phyloP scores from a whole-genome alignment of 179 eudicot genomes.

The Silene noctiflora region DNA sequence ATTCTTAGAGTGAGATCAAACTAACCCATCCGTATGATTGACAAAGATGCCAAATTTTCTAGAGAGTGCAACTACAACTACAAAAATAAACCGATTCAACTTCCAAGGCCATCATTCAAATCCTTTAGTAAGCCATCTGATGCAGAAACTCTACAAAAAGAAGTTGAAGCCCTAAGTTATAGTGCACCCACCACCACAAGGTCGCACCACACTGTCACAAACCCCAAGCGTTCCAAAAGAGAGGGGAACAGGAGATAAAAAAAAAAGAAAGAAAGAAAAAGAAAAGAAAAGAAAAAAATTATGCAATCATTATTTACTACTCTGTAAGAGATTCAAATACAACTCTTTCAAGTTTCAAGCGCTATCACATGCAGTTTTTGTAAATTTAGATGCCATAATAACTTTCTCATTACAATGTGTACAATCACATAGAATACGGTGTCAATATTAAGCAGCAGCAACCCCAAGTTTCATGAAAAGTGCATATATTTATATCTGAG shows the following conservation, averaged over 20 bases:
- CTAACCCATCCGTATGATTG: no score
- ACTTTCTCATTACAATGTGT: not conserved
- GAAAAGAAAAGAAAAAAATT: no score
- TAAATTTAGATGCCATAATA: not conserved
- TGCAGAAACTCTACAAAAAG: not conserved
- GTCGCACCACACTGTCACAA: not conserved
- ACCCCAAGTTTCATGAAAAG: not conserved
- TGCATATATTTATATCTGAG: not conserved
- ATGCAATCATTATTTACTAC: no score
- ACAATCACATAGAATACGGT: not conserved
- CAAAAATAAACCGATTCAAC: not conserved
- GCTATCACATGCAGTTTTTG: not conserved
- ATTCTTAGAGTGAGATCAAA: no score
- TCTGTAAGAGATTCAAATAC: no score
- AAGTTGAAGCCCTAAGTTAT: not conserved
- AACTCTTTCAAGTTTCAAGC: not conserved
- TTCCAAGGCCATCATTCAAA: not conserved
- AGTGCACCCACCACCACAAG: not conserved
- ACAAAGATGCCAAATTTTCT: not conserved
- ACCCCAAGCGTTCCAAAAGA: not conserved
- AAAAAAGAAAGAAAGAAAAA: no score
- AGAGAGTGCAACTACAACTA: not conserved
- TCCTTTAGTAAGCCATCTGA: not conserved
- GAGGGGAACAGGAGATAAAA: no score
- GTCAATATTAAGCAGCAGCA: not conserved